Evolutionary conservation across 306 rosid genomes (phyloP), one percentile per base, ranked within the genome.

Genomic region (Urtica urens): DNA sequence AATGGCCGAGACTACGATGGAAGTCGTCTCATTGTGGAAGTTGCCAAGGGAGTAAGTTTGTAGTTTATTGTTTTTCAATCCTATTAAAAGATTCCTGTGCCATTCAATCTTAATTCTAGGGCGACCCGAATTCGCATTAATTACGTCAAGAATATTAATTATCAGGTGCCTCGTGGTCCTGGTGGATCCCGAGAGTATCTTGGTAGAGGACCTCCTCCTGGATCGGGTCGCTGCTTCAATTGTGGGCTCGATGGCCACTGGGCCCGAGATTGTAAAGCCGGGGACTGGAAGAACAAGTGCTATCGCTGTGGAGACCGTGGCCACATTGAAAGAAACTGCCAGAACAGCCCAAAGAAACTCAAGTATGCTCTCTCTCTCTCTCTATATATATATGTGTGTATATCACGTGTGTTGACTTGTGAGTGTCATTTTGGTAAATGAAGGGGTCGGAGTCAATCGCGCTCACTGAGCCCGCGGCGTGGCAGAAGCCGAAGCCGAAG

Each of bases 261-360:
- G 94, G 94, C 88, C 24, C 71, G 88, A 25, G 94, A 83, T 63
- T 83, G 94, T 76, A 79, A 79, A 42, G 88, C 94, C 46, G 94
- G 94, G 19, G 94, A 83, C 52, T 83, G 94, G 94, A 83, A 83
- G 72, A 83, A 79, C 71, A 83, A 79, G 34, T 83, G 94, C 54
- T 83, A 83, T 58, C 85, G 94, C 34, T 79, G 94, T 64, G 94
- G 94, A n/a, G 94, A 79, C 59, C 73, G 94, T 56, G 94, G 94
- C 47, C 94, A 83, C 63, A 77, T 83, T 9, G 94, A 83, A 51
- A 71, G 77, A 25, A 76, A 79, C 50, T 83, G 94, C 69, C 76
- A 83, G 62, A 83, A 79, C 64, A 83, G 94, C 51, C 88, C 88
- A 27, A 76, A 83, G 64, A 77, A 83, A 43, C 41, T 72, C 66